Evolutionary conservation across 495 filamentous ascomycete genomes (phyloP).

Genomic region (Articulospora tetracladia): DNA sequence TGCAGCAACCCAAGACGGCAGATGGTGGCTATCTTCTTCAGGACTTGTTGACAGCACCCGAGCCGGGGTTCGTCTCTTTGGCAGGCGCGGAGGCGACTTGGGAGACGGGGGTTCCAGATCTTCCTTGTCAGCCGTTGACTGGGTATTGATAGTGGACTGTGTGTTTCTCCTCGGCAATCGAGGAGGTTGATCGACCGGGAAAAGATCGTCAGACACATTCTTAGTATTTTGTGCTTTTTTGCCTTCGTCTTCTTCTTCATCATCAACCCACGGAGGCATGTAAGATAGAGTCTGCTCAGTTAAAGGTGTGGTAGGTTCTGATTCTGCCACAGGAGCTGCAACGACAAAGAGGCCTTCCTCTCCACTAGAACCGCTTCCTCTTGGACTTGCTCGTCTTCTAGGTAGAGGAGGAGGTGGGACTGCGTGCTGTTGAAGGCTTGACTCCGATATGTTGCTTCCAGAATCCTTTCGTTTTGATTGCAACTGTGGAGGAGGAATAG

Average conservation of each 20-base stretch:
- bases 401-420: slow-evolving; percentile 38
- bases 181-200: neutral
- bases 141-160: neutral
- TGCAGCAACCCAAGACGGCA: slow-evolving; percentile 28
- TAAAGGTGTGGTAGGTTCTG: slow-evolving; percentile 52
- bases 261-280: slow-evolving; percentile 41
- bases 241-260: slow-evolving; percentile 21
- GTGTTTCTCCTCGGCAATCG: neutral
- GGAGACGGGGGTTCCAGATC: neutral
- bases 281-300: slow-evolving; percentile 26
- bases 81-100: slow-evolving; percentile 14
- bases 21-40: slow-evolving; percentile 24
- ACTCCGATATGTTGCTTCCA: slow-evolving; percentile 19
- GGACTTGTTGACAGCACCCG: slow-evolving; percentile 23
- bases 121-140: neutral
- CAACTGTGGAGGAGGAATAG: slow-evolving; percentile 41
- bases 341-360: slow-evolving; percentile 54
- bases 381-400: slow-evolving; percentile 16
- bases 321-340: slow-evolving; percentile 49
- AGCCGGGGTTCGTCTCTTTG: slow-evolving; percentile 18
- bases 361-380: slow-evolving; percentile 25
- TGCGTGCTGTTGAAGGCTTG: slow-evolving; percentile 20
- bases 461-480: slow-evolving; percentile 27
- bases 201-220: neutral
- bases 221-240: neutral